Evolutionary conservation across 108 stramenopile genomes (phyloP).

Genomic region (Cyclotella distinguenda): DNA sequence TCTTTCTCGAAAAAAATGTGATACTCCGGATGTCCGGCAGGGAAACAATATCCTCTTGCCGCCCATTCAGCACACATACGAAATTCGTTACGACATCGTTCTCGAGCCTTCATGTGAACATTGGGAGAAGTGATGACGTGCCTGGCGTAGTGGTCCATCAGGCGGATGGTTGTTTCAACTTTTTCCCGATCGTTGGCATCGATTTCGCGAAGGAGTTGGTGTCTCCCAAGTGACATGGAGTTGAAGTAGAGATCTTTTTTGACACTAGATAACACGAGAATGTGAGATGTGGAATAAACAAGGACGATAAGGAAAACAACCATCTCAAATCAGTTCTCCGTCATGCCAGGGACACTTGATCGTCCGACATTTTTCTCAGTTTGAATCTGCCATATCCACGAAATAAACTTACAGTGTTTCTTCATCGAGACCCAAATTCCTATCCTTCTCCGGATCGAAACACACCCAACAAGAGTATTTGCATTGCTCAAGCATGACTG

Average conservation of each 20-base stretch:
- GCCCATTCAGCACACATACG: constrained; percentile 46
- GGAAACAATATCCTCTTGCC: constrained; percentile 21
- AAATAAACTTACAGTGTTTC: constrained; percentile 17
- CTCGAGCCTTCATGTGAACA: constrained; percentile 18
- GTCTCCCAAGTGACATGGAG: constrained; percentile 3
- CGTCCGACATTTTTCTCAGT: no score
- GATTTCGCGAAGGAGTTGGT: constrained; percentile 16
- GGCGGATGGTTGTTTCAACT: neutral
- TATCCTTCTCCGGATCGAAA: constrained; percentile 26
- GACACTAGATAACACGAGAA: neutral
- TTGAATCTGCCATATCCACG: no score
- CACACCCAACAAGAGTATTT: constrained; percentile 36
- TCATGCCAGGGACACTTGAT: no score
- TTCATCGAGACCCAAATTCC: constrained; percentile 15
- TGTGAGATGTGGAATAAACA: neutral
- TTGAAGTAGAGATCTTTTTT: constrained; percentile 18
- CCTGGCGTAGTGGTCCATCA: constrained; percentile 36
- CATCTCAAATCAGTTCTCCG: neutral
- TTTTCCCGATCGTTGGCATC: neutral
- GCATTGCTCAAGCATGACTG: constrained; percentile 22
- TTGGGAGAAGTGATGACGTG: constrained; percentile 16
- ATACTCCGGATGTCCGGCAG: neutral
- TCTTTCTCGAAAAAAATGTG: neutral
- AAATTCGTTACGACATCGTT: constrained; percentile 30
- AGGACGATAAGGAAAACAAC: neutral